A percentile compares a stretch with the other conserved stretches of the same genome.
Evolutionary conservation across 1,139 yeast species (phyloP).

Genomic region (Sugiyamaella xylanicola): DNA sequence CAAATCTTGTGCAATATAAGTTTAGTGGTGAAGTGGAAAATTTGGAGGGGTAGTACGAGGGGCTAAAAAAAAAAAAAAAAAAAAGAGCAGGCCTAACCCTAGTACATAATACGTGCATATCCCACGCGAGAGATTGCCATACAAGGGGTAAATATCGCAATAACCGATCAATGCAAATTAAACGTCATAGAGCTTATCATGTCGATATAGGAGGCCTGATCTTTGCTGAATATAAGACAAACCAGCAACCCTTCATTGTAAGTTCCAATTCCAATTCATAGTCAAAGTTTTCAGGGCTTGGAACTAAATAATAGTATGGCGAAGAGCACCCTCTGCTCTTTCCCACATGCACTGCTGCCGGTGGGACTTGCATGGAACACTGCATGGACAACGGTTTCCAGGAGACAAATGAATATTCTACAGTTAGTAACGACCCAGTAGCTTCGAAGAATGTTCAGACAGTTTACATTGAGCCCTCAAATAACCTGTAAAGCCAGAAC

Average conservation of each 20-base stretch:
- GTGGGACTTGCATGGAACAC: not conserved
- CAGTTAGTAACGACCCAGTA: too few relatives aligned
- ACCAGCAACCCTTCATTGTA: too few relatives aligned
- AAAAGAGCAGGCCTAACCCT: not conserved
- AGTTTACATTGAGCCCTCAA: too few relatives aligned
- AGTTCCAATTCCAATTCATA: too few relatives aligned
- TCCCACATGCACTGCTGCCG: not conserved
- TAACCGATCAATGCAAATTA: too few relatives aligned
- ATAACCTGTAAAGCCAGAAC: too few relatives aligned
- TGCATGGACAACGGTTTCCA: conserved; percentile 5
- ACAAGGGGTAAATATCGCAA: not conserved
- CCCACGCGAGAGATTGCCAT: conserved; percentile 2
- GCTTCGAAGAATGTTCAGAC: too few relatives aligned
- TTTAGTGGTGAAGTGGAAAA: not conserved
- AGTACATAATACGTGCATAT: not conserved
- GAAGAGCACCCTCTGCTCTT: too few relatives aligned
- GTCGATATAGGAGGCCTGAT: not conserved
- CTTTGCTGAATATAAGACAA: too few relatives aligned
- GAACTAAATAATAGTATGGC: too few relatives aligned
- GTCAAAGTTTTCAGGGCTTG: not conserved
- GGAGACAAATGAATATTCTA: too few relatives aligned
- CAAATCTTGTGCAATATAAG: not conserved
- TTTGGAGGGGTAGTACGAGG: not conserved
- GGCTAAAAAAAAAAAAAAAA: not conserved
- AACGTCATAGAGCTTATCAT: not conserved